Conservation (phyloP, 2,329 filamentous ascomycete species). For the Delphinella strobiligena region DNA sequence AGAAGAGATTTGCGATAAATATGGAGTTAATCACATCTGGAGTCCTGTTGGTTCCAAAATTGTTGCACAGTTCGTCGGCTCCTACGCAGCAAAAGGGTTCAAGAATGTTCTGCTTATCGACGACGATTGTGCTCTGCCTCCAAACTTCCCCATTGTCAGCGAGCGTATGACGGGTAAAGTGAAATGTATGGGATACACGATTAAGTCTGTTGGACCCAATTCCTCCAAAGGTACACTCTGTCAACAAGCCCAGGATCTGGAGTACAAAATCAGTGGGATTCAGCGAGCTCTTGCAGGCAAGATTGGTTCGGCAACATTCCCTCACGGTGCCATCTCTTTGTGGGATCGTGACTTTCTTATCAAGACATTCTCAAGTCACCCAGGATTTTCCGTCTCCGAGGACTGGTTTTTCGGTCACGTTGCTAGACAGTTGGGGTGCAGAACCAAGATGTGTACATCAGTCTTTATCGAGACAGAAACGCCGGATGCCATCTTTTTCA, state of each 20-base stretch:
- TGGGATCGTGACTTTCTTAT: constrained; percentile 36
- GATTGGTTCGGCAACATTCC: constrained; percentile 37
- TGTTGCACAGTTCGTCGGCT: constrained; percentile 38
- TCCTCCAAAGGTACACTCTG: constrained; percentile 12
- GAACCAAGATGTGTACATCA: constrained; percentile 37
- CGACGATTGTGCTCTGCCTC: constrained; percentile 36
- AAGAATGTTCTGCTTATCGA: constrained; percentile 37
- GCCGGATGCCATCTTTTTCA: constrained; percentile 31
- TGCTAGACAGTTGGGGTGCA: constrained; percentile 30
- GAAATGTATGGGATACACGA: constrained; percentile 38
- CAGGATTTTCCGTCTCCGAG: constrained; percentile 38
- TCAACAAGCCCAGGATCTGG: constrained; percentile 35
- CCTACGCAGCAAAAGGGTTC: constrained; percentile 33
- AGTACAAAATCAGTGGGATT: constrained; percentile 40
- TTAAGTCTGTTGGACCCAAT: constrained; percentile 23
- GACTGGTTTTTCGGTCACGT: constrained; percentile 43
- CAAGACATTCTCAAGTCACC: constrained; percentile 35
- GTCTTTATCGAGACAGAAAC: constrained; percentile 42
- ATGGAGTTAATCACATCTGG: constrained; percentile 39
- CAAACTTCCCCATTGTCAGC: constrained; percentile 36
- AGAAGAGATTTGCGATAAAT: constrained; percentile 30
- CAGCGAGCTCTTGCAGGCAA: constrained; percentile 32
- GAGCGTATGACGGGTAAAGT: constrained; percentile 30
- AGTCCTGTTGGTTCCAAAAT: constrained; percentile 38
- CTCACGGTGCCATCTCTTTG: constrained; percentile 39